Evolutionary conservation across 208 protist species (phyloP), one percentile per base, ranked within the genome.

Genomic region (Trypanosoma brucei): DNA sequence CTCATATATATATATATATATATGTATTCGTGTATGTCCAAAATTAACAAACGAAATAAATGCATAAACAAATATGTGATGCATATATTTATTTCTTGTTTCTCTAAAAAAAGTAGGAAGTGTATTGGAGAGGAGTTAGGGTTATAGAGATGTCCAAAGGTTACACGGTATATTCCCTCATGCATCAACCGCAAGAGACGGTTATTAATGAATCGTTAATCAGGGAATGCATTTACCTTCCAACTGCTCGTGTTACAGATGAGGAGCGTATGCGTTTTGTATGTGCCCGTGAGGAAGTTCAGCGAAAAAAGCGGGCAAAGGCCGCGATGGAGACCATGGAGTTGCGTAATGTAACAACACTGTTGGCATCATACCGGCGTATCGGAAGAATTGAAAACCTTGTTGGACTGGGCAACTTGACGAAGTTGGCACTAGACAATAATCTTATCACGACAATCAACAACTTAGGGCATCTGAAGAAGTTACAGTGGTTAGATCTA

Each of bases 391-490:
- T 98, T 55, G 92, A 97, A 34, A 97, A 98, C 65, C 71, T 98
- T 39, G 77, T 73, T 60, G 84, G 81, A 3, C 79, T 98, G 9
- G 65, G 78, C 31, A 76, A 75, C 39, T 65, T 98, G 31, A 96
- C 84, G 2, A 97, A 96, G 72, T 79, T 98, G 59, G 81, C 94
- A 49, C 77, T 98, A 37, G 96, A 98, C 70, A 98, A 98, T 77
- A 98, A 98, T 68, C 76, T 86, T 53, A 98, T 98, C 62, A 67
- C 67, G 38, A 77, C 69, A 31, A 97, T 98, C 39, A 88, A 98
- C 55, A 93, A 95, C 63, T 66, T 98, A 13, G 76, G 76, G 8
- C 79, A 94, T 52, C 72, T 98, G 13, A 79, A 78, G 6, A 72
- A 87, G 39, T 77, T 97, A 11, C 58, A 86, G 55, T 88, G 75